These are phyloP conservation scores for Leptodontidium sp. DNA, from an alignment of 2,329 filamentous ascomycete genomes.

Conservation along the genomic window DNA sequence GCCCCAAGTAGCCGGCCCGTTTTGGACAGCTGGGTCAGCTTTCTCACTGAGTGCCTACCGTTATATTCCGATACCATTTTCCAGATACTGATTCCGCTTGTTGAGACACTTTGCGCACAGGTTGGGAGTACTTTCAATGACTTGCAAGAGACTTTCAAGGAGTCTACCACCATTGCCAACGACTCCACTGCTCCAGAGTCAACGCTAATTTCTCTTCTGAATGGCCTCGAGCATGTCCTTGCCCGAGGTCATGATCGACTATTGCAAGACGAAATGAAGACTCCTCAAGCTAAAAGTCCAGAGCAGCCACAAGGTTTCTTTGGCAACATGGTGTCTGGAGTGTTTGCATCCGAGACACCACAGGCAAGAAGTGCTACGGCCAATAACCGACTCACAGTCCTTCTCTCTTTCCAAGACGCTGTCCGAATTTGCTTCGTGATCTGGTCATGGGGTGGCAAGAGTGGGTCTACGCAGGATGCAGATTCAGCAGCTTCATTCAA, in stretches of 20 bases:
- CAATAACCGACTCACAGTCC: conserved; percentile 90
- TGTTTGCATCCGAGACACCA: conserved; percentile 80
- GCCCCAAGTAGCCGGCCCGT: conserved; percentile 77
- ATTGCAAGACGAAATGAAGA: conserved; percentile 75
- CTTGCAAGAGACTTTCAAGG: conserved; percentile 71
- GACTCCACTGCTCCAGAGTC: conserved; percentile 66
- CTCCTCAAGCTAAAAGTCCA: conserved; percentile 75
- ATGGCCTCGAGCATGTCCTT: conserved; percentile 89
- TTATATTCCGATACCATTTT: conserved; percentile 87
- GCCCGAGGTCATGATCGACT: conserved; percentile 87
- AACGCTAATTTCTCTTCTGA: conserved; percentile 84
- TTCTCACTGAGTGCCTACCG: conserved; percentile 83
- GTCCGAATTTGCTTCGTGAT: conserved; percentile 92
- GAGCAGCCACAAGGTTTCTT: conserved; percentile 90
- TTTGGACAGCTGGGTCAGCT: conserved; percentile 90
- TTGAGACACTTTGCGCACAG: conserved; percentile 86
- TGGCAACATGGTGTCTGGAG: conserved; percentile 91
- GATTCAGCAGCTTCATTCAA: conserved; percentile 82
- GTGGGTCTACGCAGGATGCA: conserved; percentile 66
- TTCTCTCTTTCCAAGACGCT: conserved; percentile 96
- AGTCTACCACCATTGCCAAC: conserved; percentile 44
- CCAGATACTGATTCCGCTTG: conserved; percentile 87
- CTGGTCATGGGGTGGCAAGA: conserved; percentile 89
- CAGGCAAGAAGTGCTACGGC: conserved; percentile 85
- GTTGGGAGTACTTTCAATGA: conserved; percentile 76